phyloP scores from a whole-genome alignment of 805 yeast genomes.

The Kuraishia ogatae region DNA sequence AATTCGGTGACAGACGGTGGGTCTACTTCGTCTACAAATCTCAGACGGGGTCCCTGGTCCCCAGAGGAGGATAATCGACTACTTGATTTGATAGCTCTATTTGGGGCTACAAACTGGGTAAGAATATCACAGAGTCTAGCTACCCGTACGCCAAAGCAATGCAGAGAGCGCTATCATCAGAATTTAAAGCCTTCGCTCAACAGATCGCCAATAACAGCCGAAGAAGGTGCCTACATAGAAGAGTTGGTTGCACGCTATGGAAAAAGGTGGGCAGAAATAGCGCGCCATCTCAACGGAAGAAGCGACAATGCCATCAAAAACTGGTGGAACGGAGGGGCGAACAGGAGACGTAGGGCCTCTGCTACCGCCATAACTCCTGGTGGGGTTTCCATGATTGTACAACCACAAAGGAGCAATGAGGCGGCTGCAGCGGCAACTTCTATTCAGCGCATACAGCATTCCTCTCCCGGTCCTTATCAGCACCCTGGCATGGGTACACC shows the following conservation, averaged over 20 bases:
- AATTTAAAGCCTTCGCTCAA: conserved; percentile 80
- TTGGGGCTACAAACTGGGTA: conserved; percentile 87
- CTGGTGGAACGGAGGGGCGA: conserved; percentile 97
- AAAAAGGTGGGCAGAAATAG: conserved; percentile 90
- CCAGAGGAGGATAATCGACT: conserved; percentile 73
- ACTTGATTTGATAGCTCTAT: conserved; percentile 55
- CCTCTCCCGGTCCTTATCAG: background rate
- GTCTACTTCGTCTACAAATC: background rate
- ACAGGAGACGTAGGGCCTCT: conserved; percentile 57
- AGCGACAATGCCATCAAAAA: conserved; percentile 88
- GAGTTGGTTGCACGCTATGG: conserved; percentile 72
- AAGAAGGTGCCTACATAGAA: conserved; percentile 79
- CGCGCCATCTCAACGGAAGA: conserved; percentile 79
- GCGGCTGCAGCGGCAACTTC: background rate
- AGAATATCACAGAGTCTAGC: conserved; percentile 65
- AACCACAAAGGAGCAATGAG: conserved; percentile 3
- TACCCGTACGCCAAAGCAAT: conserved; percentile 83
- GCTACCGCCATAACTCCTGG: conserved; percentile 14
- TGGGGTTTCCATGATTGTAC: background rate
- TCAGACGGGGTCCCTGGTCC: conserved; percentile 82
- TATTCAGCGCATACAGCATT: background rate
- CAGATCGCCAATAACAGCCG: conserved; percentile 73
- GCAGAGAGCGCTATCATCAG: conserved; percentile 87
- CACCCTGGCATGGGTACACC: background rate
- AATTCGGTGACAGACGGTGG: background rate